Percentiles rank a stretch among this genome's conserved stretches.
These are phyloP conservation scores for Salisapilia sapeloensis DNA, from an alignment of 352 stramenopile species.

Conservation along the genomic window DNA sequence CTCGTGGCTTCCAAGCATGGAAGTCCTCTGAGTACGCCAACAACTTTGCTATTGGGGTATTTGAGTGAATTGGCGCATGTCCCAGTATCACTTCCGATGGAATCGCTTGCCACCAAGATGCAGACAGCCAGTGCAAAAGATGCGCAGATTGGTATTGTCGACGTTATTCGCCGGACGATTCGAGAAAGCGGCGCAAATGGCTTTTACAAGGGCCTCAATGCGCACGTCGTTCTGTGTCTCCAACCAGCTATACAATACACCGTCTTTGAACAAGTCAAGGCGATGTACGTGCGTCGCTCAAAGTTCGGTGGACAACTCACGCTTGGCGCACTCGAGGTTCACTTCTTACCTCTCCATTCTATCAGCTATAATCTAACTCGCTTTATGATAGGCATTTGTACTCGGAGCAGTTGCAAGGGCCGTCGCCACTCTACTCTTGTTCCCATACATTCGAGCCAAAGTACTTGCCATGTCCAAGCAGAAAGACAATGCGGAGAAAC, in stretches of 20 bases:
- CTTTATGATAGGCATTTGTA: conserved; percentile 79
- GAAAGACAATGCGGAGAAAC: conserved; percentile 19
- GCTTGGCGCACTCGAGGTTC: conserved; percentile 51
- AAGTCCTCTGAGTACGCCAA: conserved; percentile 36
- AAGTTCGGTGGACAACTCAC: conserved; percentile 26
- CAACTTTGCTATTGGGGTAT: conserved; percentile 68
- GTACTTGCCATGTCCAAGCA: conserved; percentile 86
- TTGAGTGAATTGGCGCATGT: conserved; percentile 65
- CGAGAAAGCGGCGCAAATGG: conserved; percentile 41
- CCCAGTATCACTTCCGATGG: conserved; percentile 72
- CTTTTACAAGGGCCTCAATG: conserved; percentile 81
- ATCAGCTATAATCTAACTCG: conserved; percentile 4
- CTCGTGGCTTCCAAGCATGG: conserved; percentile 36
- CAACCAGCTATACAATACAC: conserved; percentile 96
- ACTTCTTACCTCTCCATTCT: neutral
- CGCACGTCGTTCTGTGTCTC: conserved; percentile 91
- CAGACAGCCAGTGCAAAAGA: conserved; percentile 37
- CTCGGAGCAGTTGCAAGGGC: conserved; percentile 87
- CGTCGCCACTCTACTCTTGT: conserved; percentile 91
- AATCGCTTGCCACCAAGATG: conserved; percentile 76
- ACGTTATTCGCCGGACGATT: conserved; percentile 48
- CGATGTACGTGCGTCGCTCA: conserved; percentile 42
- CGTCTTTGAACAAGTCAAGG: conserved; percentile 86
- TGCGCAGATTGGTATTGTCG: conserved; percentile 15
- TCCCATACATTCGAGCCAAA: conserved; percentile 94